These are phyloP conservation scores for Gracilariopsis chorda DNA, from an alignment of 23 red algal genomes.

Conservation along the genomic window DNA sequence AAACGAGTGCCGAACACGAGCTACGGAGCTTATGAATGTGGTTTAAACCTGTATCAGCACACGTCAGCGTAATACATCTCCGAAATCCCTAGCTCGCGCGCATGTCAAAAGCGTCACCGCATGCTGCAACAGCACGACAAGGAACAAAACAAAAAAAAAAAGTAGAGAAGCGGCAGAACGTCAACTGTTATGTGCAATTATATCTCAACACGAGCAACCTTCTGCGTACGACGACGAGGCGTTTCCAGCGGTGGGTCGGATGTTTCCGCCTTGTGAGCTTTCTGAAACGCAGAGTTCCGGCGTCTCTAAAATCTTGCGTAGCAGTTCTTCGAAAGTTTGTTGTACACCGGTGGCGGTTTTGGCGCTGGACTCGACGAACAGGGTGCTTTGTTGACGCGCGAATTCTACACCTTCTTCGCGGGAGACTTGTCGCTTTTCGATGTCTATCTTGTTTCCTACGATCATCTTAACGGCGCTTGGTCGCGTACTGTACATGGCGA, in stretches of 20 bases:
- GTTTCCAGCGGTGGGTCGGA: constrained; percentile 32
- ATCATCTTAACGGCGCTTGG: constrained; percentile 71
- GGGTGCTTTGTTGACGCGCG: constrained; percentile 57
- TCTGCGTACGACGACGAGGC: constrained; percentile 26
- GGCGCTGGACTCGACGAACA: constrained; percentile 82
- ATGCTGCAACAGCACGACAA: neutral
- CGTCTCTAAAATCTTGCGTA: constrained; percentile 74
- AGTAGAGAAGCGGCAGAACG: neutral
- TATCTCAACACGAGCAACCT: constrained; percentile 49
- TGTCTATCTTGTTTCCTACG: constrained; percentile 92
- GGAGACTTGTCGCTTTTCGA: constrained; percentile 57
- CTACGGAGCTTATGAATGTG: no score
- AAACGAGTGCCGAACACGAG: no score
- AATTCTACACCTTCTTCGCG: constrained; percentile 70
- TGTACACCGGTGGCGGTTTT: constrained; percentile 72
- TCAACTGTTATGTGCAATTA: neutral
- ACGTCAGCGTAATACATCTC: no score
- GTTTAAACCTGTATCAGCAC: no score
- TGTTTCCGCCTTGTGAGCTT: constrained; percentile 11
- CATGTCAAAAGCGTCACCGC: no score
- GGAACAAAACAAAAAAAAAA: neutral
- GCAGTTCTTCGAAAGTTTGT: constrained; percentile 80
- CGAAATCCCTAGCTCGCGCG: no score
- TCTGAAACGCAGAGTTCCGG: constrained; percentile 56
- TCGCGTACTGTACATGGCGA: constrained; percentile 67